Base-by-base conservation (phyloP, 2,329 filamentous ascomycete species). In the Xylaria sp. region DNA sequence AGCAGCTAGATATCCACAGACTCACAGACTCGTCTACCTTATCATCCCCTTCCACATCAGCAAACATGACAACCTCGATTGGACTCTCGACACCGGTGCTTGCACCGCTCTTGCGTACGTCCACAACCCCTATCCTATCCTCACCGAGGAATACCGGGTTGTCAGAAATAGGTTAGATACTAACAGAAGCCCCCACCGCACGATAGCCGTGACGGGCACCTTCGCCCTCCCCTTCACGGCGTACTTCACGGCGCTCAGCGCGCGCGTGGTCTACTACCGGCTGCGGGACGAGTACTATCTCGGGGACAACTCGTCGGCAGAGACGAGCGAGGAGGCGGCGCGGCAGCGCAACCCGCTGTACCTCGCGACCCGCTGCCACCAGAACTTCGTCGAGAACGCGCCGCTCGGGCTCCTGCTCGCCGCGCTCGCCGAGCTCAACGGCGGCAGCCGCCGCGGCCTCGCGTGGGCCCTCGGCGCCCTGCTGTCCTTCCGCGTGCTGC, bases 381-480 rank as follows among this genome's bases (percentile, higher is more conserved):
- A 58, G 43, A 71, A 70, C 50, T 71, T 69, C 50, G 50, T 57
- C 51, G 67, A 71, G 63, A 66, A 70, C 52, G 68, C 70, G 26
- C 69, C 68, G 8, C 54, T 69, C 2, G 68, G 61, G n/a, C 56
- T 71, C 34, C 50, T 56, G 16, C 57, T 71, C 18, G 67, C 68
- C 20, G 66, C 65, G 17, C 52, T 66, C 17, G 68, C 62, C 38
- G 69, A 71, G 60, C 60, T 71, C 29, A 71, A 71, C 50, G 69
- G 68, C 40, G 68, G 60, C 13, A 64, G 62, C 56, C 64, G 63
- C 38, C 62, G 54, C 43, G 43, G 48, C 13, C 54, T 71, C 16
- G 61, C 63, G 7, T 42, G 50, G n/a, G 58, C 59, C 20, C 54
- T 71, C 43, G 56, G 57, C 42, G 57, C 54, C 5, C 59, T 71